These are phyloP conservation scores for Spatholobus suberectus DNA, from an alignment of 306 rosid species.

Conservation along the genomic window DNA sequence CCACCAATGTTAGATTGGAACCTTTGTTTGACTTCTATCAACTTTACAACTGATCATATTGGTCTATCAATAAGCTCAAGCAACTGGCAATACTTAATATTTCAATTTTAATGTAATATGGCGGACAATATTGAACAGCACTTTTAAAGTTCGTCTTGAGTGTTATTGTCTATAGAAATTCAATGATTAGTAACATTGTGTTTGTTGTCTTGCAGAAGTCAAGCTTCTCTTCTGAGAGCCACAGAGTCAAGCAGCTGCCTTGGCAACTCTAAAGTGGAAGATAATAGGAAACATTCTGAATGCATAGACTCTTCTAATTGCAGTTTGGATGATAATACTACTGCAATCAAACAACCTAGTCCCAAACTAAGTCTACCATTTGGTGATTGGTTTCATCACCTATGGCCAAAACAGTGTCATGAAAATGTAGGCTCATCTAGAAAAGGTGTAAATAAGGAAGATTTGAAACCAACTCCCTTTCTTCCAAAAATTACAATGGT, in stretches of 20 bases:
- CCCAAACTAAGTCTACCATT: constrained; percentile 58
- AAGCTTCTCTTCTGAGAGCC: constrained; percentile 73
- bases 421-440: constrained; percentile 45
- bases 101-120: not conserved
- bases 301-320: constrained; percentile 43
- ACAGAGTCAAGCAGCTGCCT: constrained; percentile 51
- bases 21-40: not conserved
- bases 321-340: constrained; percentile 46
- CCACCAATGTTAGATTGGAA: not conserved
- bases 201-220: constrained; percentile 71
- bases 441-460: constrained; percentile 49
- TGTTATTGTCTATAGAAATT: not conserved
- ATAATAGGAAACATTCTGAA: constrained; percentile 45
- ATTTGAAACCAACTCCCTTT: constrained; percentile 54
- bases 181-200: constrained; percentile 23
- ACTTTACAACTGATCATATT: not conserved
- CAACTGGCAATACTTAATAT: not conserved
- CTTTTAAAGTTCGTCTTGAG: not conserved
- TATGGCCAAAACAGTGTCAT: constrained; percentile 46
- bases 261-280: constrained; percentile 45
- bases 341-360: constrained; percentile 37
- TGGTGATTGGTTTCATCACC: constrained; percentile 59
- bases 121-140: not conserved
- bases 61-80: not conserved
- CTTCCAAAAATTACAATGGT: constrained; percentile 97